A percentile compares a stretch with the other conserved stretches of the same genome.
Evolutionary conservation across 1,284 basidiomycete species (phyloP).

Genomic region (Cryptococcus depauperatus): DNA sequence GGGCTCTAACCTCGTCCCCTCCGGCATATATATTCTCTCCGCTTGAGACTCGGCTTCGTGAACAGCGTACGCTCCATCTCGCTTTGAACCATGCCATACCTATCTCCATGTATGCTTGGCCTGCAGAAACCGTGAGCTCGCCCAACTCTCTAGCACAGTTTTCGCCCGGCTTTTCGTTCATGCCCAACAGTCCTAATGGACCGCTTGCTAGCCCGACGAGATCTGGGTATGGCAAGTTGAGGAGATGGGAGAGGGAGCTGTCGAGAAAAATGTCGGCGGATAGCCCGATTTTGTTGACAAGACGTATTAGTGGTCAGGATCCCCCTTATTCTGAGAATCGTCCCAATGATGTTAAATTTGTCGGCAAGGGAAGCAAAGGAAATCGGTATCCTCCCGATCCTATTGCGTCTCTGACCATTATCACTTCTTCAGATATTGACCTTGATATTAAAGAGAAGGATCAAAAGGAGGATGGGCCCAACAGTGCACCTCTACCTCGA

Average conservation of each 20-base stretch:
- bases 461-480: background rate
- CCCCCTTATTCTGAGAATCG: background rate
- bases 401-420: slow-evolving; percentile 24
- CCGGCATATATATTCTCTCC: slow-evolving; percentile 35
- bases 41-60: slow-evolving; percentile 33
- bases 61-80: slow-evolving; percentile 19
- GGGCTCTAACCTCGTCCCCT: slow-evolving; percentile 28
- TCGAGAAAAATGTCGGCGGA: background rate
- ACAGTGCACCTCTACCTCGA: background rate
- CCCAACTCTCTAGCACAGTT: background rate
- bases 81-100: slow-evolving; percentile 35
- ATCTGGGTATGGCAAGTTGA: background rate
- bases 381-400: slow-evolving; percentile 19
- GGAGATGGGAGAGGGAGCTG: background rate
- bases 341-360: background rate
- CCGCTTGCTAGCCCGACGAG: background rate
- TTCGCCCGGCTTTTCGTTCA: background rate
- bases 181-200: background rate
- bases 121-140: too few relatives aligned
- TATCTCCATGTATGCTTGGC: slow-evolving; percentile 38
- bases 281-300: slow-evolving; percentile 7
- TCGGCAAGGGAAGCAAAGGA: background rate
- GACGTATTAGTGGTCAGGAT: slow-evolving; percentile 5
- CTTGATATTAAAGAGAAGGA: background rate
- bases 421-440: slow-evolving; percentile 7